A percentile compares a stretch with the other conserved stretches of the same genome.
These are phyloP conservation scores for Ceratobasidium sp. DNA, from an alignment of 1,284 basidiomycete species.

Conservation along the genomic window DNA sequence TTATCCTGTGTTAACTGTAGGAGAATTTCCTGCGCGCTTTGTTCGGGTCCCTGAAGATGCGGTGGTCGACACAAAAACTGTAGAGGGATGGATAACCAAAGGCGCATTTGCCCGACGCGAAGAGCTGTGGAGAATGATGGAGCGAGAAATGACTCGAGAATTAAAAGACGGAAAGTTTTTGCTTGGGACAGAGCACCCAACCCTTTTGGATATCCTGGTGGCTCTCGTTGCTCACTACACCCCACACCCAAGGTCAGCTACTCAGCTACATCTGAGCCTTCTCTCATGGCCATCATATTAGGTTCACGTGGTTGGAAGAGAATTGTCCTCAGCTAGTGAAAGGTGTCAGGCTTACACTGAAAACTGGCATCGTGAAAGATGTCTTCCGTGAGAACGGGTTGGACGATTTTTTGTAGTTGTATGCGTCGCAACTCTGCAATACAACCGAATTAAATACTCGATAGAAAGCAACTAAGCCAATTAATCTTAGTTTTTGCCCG, in stretches of 20 bases:
- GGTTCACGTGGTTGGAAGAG: slow-evolving; percentile 37
- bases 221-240: slow-evolving; percentile 38
- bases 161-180: slow-evolving; percentile 33
- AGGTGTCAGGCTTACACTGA: slow-evolving; percentile 18
- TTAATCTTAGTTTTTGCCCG: no score
- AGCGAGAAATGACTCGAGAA: slow-evolving; percentile 30
- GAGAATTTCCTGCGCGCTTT: slow-evolving; percentile 40
- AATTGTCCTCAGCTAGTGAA: slow-evolving; percentile 38
- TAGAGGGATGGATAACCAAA: slow-evolving; percentile 37
- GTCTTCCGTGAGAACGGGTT: slow-evolving; percentile 38
- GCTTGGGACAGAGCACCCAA: slow-evolving; percentile 39
- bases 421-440: not conserved
- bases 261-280: not conserved
- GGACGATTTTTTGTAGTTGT: slow-evolving; percentile 34
- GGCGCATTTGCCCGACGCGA: slow-evolving; percentile 17
- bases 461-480: no score
- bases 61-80: slow-evolving; percentile 19
- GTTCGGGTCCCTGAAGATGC: slow-evolving; percentile 37
- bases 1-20: slow-evolving; percentile 36
- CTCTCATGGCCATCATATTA: not conserved
- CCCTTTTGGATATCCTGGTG: slow-evolving; percentile 37
- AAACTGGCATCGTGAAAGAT: slow-evolving; percentile 26
- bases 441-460: no score
- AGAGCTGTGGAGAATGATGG: slow-evolving; percentile 40
- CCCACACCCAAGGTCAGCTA: slow-evolving; percentile 34